phyloP scores from a whole-genome alignment of 139 green algal species.

The Chlorokybus atmophyticus region DNA sequence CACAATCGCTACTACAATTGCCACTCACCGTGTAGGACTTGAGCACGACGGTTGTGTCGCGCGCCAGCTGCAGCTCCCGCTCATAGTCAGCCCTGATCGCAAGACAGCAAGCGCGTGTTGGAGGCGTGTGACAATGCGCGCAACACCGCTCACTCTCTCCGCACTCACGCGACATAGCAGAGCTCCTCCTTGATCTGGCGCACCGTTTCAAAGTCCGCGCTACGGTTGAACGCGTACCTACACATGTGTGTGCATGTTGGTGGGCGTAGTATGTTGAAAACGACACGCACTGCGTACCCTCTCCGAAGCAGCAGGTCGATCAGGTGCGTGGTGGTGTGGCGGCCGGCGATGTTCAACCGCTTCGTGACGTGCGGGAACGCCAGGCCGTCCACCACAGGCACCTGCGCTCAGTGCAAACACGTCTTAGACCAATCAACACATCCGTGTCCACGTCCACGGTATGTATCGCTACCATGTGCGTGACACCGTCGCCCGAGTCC shows the following conservation, averaged over 20 bases:
- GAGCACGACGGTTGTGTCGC: slow-evolving; percentile 55
- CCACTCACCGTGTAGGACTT: slow-evolving; percentile 45
- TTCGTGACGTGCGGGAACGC: slow-evolving; percentile 53
- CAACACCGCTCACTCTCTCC: too few species aligned
- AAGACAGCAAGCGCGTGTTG: too few species aligned
- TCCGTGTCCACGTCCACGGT: too few species aligned
- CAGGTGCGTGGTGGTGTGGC: slow-evolving; percentile 51
- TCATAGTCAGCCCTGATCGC: slow-evolving; percentile 21
- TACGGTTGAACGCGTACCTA: slow-evolving; percentile 41
- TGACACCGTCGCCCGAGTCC: slow-evolving; percentile 60
- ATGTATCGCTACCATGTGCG: slow-evolving; percentile 56
- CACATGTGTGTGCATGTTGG: too few species aligned
- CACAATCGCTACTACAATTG: too few species aligned
- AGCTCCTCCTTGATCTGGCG: slow-evolving; percentile 57
- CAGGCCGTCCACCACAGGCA: slow-evolving; percentile 65
- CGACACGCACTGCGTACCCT: slow-evolving; percentile 51
- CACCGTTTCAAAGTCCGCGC: slow-evolving; percentile 51
- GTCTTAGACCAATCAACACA: too few species aligned
- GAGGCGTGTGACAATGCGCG: too few species aligned
- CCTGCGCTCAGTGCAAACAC: too few species aligned
- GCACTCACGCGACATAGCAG: slow-evolving; percentile 50
- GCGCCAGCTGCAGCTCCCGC: slow-evolving; percentile 40
- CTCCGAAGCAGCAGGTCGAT: slow-evolving; percentile 54
- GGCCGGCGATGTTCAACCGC: slow-evolving; percentile 58
- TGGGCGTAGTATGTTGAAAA: too few species aligned